Evolutionary conservation across 768 basidiomycete genomes (phyloP).

Genomic region (Russula sp.): DNA sequence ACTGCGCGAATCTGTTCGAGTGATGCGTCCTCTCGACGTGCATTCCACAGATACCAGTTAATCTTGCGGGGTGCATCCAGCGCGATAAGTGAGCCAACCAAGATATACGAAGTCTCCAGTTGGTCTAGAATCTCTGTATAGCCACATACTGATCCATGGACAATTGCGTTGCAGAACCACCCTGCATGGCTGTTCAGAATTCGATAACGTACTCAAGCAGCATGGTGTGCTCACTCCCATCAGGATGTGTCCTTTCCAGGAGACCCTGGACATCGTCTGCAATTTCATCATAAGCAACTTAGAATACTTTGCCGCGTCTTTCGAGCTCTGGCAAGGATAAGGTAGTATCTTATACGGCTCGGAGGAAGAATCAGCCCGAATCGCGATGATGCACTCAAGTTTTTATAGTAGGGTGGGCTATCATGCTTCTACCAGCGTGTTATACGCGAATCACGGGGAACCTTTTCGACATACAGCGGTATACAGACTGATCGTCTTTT

Average conservation of each 20-base stretch:
- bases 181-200: conserved; percentile 38
- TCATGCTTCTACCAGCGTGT: no score
- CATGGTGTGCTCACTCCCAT: conserved; percentile 48
- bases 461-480: no score
- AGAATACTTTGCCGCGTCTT: conserved; percentile 44
- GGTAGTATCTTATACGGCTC: conserved; percentile 34
- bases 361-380: no score
- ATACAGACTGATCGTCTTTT: no score
- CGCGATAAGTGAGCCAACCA: conserved; percentile 61
- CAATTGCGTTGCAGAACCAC: conserved; percentile 53
- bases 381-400: no score
- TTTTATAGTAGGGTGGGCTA: no score
- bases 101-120: conserved; percentile 56
- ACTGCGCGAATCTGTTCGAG: conserved; percentile 54
- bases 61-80: conserved; percentile 62
- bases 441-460: no score
- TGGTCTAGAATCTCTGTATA: conserved; percentile 46
- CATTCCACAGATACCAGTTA: conserved; percentile 60
- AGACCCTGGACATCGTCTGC: conserved; percentile 47
- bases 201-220: not conserved
- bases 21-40: conserved; percentile 53
- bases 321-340: conserved; percentile 46
- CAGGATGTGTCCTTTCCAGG: conserved; percentile 55
- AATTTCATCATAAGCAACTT: conserved; percentile 54
- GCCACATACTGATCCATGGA: conserved; percentile 56